phyloP scores from a whole-genome alignment of 176 grass and related monocot species.

The Ensete ventricosum region DNA sequence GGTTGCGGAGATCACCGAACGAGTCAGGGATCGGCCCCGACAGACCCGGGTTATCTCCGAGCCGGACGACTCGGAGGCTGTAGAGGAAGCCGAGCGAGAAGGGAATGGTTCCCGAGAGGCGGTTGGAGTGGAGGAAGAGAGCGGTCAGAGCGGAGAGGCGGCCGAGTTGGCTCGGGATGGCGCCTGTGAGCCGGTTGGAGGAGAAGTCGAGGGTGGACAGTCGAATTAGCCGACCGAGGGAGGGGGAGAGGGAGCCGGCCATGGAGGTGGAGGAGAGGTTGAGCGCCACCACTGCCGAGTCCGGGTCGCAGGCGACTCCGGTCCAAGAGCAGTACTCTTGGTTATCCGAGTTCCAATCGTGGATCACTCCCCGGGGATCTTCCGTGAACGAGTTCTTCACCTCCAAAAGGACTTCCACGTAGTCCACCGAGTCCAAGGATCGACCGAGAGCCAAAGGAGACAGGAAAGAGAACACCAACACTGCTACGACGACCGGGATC shows the following conservation, averaged over 20 bases:
- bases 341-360: constrained; percentile 32
- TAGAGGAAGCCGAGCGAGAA: constrained; percentile 34
- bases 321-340: constrained; percentile 58
- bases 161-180: constrained; percentile 41
- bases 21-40: constrained; percentile 48
- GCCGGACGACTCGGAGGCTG: constrained; percentile 46
- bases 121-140: constrained; percentile 67
- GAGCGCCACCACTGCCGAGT: constrained; percentile 36
- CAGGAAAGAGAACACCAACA: constrained; percentile 1
- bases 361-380: constrained; percentile 35
- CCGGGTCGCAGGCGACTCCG: constrained; percentile 58
- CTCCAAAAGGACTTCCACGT: constrained; percentile 47
- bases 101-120: constrained; percentile 49
- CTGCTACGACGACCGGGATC: not conserved
- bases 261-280: constrained; percentile 72
- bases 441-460: constrained; percentile 13
- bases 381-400: constrained; percentile 51
- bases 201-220: constrained; percentile 67
- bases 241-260: constrained; percentile 33
- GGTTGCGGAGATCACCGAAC: constrained; percentile 45
- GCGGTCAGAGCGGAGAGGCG: constrained; percentile 21
- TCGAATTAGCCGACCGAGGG: constrained; percentile 37
- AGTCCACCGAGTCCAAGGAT: not conserved
- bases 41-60: constrained; percentile 54
- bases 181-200: constrained; percentile 47